phyloP scores from a whole-genome alignment of 2,329 filamentous ascomycete genomes.

The Epichloe typhina region DNA sequence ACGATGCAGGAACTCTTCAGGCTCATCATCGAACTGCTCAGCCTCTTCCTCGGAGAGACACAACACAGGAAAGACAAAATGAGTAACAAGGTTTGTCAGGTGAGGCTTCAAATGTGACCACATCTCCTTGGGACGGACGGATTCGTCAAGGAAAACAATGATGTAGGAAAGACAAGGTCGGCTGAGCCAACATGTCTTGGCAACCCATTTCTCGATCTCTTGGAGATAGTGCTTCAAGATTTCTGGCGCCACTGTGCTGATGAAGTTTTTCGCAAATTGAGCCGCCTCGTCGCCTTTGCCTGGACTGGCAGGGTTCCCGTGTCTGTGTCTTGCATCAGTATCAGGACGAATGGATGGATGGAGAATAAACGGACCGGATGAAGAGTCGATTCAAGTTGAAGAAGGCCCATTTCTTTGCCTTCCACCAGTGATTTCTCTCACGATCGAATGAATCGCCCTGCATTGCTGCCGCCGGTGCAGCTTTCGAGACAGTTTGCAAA shows the following conservation, averaged over 20 bases:
- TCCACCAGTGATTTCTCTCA: constrained; percentile 97
- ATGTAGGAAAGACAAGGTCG: constrained; percentile 88
- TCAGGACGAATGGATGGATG: background rate
- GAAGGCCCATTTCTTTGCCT: constrained; percentile 99
- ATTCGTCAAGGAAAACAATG: constrained; percentile 90
- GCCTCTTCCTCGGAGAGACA: constrained; percentile 88
- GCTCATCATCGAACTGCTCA: constrained; percentile 86
- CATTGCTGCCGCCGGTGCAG: constrained; percentile 67
- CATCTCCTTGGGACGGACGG: constrained; percentile 92
- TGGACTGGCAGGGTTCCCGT: constrained; percentile 73
- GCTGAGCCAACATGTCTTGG: constrained; percentile 88
- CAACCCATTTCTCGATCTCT: constrained; percentile 96
- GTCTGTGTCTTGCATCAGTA: constrained; percentile 36
- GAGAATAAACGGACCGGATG: constrained; percentile 50
- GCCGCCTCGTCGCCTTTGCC: constrained; percentile 64
- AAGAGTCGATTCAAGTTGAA: constrained; percentile 94
- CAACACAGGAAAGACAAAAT: constrained; percentile 89
- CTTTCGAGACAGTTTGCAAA: constrained; percentile 76
- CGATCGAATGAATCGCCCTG: constrained; percentile 74
- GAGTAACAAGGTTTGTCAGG: constrained; percentile 82
- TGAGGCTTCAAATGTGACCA: constrained; percentile 91
- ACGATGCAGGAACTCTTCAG: constrained; percentile 90
- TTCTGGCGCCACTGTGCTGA: constrained; percentile 81
- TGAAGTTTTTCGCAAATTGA: constrained; percentile 82
- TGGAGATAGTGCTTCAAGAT: constrained; percentile 89